Evolutionary conservation across 148 eudicot species (phyloP).

Genomic region (Heliosperma pusillum): DNA sequence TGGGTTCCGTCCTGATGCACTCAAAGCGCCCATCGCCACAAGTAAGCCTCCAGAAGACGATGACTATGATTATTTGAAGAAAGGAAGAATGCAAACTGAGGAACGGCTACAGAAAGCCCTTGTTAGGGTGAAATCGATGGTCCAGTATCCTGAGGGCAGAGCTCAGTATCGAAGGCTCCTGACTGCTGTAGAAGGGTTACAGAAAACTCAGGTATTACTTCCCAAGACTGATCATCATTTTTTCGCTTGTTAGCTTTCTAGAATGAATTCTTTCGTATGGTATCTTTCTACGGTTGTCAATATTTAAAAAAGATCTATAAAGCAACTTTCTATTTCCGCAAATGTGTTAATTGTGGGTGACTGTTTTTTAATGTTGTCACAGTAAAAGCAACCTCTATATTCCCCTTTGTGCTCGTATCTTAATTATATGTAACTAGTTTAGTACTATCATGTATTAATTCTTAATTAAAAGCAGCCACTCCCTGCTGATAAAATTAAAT

Average conservation of each 20-base stretch:
- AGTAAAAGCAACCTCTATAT: too few relatives aligned
- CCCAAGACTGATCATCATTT: not conserved
- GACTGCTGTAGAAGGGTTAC: conserved; percentile 53
- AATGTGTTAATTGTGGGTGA: too few relatives aligned
- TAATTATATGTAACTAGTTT: too few relatives aligned
- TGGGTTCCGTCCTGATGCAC: conserved; percentile 53
- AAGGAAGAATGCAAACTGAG: conserved; percentile 78
- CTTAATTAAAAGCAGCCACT: too few relatives aligned
- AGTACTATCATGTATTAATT: too few relatives aligned
- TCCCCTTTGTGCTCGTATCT: too few relatives aligned
- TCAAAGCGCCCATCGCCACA: conserved; percentile 31
- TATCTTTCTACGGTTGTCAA: not conserved
- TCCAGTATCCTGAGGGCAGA: conserved; percentile 81
- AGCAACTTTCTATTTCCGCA: too few relatives aligned
- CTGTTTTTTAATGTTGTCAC: too few relatives aligned
- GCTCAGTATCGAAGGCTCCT: conserved; percentile 80
- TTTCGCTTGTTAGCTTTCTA: not conserved
- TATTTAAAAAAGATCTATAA: not conserved
- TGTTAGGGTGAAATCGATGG: conserved; percentile 85
- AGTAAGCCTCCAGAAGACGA: conserved; percentile 45
- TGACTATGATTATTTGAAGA: conserved; percentile 77
- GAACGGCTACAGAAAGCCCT: conserved; percentile 74
- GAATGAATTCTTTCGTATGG: not conserved
- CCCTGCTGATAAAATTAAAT: too few relatives aligned
- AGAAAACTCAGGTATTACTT: conserved; percentile 41